Percentiles rank a stretch among this genome's conserved stretches.
phyloP scores from a whole-genome alignment of 1,139 yeast genomes.

The Blastobotrys aristatus region DNA sequence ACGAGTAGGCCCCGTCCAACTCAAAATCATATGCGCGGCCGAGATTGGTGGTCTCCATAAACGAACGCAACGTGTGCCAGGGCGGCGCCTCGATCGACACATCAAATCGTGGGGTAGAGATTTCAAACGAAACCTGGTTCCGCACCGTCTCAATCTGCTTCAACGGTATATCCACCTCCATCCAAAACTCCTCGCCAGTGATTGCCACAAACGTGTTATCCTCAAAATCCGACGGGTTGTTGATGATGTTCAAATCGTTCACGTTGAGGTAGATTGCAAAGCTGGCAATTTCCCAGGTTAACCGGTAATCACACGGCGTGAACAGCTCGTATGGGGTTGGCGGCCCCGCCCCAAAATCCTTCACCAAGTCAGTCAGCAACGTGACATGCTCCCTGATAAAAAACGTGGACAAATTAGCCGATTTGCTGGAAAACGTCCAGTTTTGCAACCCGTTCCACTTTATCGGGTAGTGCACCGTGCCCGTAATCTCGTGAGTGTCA shows the following conservation, averaged over 20 bases:
- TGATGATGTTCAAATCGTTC: conserved; percentile 81
- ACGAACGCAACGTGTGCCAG: conserved; percentile 83
- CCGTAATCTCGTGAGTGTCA: conserved; percentile 50
- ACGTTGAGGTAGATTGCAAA: conserved; percentile 68
- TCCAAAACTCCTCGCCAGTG: conserved; percentile 54
- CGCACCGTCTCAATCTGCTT: conserved; percentile 54
- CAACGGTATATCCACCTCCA: conserved; percentile 54
- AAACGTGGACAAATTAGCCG: conserved; percentile 55
- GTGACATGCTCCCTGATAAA: conserved; percentile 80
- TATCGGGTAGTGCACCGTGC: conserved; percentile 64
- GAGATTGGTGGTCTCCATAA: conserved; percentile 53
- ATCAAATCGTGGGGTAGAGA: conserved; percentile 53
- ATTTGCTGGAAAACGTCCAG: conserved; percentile 58
- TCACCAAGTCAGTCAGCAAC: conserved; percentile 63
- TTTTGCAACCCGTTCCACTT: conserved; percentile 73
- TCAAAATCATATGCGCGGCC: conserved; percentile 64
- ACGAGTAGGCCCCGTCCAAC: conserved; percentile 63
- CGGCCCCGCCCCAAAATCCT: conserved; percentile 75
- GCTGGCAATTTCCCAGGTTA: conserved; percentile 56
- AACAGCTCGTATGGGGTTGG: conserved; percentile 67
- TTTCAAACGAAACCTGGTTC: conserved; percentile 48
- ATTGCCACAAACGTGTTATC: conserved; percentile 75
- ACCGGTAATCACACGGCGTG: conserved; percentile 59
- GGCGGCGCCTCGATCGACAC: conserved; percentile 73
- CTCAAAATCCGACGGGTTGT: conserved; percentile 77